phyloP scores from a whole-genome alignment of 179 eudicot genomes.

The Silene coronaria region DNA sequence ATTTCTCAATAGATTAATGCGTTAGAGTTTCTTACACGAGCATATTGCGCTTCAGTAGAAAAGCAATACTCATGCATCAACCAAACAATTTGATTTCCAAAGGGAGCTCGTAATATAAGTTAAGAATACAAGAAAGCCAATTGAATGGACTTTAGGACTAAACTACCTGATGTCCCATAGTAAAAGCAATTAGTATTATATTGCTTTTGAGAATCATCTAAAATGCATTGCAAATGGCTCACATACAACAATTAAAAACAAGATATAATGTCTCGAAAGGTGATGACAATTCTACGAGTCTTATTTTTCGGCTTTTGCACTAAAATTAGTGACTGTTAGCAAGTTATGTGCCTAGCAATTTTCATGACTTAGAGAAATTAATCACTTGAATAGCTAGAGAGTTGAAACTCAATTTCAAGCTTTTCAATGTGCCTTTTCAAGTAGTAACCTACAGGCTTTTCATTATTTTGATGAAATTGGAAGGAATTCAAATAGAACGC shows the following conservation, averaged over 20 bases:
- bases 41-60: constrained; percentile 48
- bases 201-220: constrained; percentile 11
- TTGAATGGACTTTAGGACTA: constrained; percentile 25
- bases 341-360: constrained; percentile 64
- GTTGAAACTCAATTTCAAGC: constrained; percentile 69
- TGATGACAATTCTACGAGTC: neutral
- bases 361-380: constrained; percentile 86
- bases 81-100: constrained; percentile 76
- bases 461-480: constrained; percentile 84
- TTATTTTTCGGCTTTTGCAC: neutral
- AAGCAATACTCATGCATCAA: constrained; percentile 87
- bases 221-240: neutral
- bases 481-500: too few relatives aligned
- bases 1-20: too few relatives aligned
- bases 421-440: constrained; percentile 71
- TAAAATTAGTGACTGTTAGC: neutral
- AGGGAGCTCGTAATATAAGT: constrained; percentile 52
- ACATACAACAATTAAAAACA: too few relatives aligned
- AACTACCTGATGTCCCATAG: constrained; percentile 29
- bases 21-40: constrained; percentile 38
- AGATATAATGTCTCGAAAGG: too few relatives aligned
- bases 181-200: constrained; percentile 6
- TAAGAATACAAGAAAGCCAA: constrained; percentile 28
- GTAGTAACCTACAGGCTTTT: constrained; percentile 72
- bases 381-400: constrained; percentile 78